Conservation (phyloP, 2,329 filamentous ascomycete genomes). For the Cylindrodendrum hubeiense region DNA sequence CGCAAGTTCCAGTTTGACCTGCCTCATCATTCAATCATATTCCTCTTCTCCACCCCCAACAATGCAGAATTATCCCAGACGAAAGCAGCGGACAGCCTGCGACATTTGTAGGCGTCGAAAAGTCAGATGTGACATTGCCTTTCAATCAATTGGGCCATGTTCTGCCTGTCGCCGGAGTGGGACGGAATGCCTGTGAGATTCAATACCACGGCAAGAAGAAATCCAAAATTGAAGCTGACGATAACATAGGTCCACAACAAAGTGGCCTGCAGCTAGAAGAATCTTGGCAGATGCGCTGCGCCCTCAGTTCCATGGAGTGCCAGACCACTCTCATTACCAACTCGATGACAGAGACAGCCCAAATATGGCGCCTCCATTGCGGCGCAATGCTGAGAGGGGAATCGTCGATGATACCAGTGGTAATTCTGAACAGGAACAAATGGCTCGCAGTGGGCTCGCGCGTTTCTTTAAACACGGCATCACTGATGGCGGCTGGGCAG, state of each 20-base stretch:
- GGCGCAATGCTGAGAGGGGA: neutral
- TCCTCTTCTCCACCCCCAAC: neutral
- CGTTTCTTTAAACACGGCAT: conserved; percentile 42
- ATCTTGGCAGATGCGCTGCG: neutral
- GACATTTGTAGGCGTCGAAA: conserved; percentile 12
- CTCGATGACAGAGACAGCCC: neutral
- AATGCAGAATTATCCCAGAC: conserved; percentile 10
- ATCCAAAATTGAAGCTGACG: neutral
- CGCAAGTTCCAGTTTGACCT: neutral
- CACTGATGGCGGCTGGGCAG: conserved; percentile 37
- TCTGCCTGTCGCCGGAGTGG: conserved; percentile 14
- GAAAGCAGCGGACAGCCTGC: conserved; percentile 14
- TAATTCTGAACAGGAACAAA: conserved; percentile 34
- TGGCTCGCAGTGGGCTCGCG: conserved; percentile 36
- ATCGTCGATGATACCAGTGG: neutral
- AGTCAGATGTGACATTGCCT: conserved; percentile 5
- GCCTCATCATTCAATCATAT: neutral
- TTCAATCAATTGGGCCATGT: neutral
- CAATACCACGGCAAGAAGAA: neutral
- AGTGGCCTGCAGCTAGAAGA: conserved; percentile 3
- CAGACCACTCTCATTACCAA: neutral
- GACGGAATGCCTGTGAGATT: conserved; percentile 4
- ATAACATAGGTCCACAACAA: conserved; percentile 5
- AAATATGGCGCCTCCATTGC: neutral
- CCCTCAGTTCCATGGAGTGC: neutral